These are phyloP conservation scores for Populus davidiana DNA, from an alignment of 345 rosid genomes.

Conservation along the genomic window DNA sequence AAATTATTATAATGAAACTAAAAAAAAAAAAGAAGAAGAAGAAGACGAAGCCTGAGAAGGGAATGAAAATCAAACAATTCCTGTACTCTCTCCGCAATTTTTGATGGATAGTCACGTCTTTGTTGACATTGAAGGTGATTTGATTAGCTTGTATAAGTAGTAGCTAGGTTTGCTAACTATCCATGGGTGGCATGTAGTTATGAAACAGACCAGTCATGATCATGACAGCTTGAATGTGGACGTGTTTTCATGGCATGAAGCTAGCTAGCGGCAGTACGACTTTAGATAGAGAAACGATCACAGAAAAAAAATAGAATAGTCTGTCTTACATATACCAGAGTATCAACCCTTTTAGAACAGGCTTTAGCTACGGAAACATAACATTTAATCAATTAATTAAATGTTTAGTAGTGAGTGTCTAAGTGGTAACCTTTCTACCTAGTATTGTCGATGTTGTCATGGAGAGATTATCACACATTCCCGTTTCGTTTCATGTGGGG, in stretches of 20 bases:
- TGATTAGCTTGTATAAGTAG: background rate
- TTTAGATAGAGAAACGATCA: background rate
- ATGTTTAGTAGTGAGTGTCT: too few species aligned
- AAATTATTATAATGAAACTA: too few species aligned
- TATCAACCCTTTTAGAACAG: background rate
- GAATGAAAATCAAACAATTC: slow-evolving; percentile 5
- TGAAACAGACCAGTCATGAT: background rate
- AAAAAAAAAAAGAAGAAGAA: too few species aligned
- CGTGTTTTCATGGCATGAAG: background rate
- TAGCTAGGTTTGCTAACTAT: background rate
- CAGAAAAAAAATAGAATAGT: background rate
- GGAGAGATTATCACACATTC: too few species aligned
- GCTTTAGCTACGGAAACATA: background rate
- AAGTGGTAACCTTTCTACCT: too few species aligned
- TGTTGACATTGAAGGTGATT: background rate
- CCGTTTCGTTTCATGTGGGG: too few species aligned
- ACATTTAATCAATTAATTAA: background rate
- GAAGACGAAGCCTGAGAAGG: background rate
- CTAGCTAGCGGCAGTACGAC: background rate
- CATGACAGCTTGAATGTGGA: background rate
- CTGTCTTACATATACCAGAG: background rate
- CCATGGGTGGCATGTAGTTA: background rate
- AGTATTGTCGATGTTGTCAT: too few species aligned
- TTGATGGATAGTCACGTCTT: slow-evolving; percentile 6
- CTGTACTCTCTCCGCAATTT: background rate